Evolutionary conservation across 371 early-diverging fungal genomes (phyloP).

Genomic region (Mortierella sp.): DNA sequence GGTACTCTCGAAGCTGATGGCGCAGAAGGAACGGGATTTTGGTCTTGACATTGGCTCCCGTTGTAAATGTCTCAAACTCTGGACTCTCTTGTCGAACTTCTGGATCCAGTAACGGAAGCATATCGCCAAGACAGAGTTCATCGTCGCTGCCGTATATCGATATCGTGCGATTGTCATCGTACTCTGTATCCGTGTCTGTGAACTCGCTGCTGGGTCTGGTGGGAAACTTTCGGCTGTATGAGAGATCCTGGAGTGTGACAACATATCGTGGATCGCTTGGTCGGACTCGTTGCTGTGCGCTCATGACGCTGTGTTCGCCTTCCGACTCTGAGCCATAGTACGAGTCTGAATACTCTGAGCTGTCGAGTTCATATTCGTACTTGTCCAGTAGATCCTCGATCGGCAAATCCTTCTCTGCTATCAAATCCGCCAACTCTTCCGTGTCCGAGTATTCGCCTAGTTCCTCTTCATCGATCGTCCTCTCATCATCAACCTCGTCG

Average conservation of each 20-base stretch:
- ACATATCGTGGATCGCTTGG: constrained; percentile 44
- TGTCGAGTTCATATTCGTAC: constrained; percentile 46
- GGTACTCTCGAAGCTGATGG: constrained; percentile 79
- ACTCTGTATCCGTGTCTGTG: constrained; percentile 51
- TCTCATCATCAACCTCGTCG: constrained; percentile 58
- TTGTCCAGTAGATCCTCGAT: constrained; percentile 56
- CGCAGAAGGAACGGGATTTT: constrained; percentile 70
- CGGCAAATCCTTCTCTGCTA: constrained; percentile 55
- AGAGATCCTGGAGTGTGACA: constrained; percentile 47
- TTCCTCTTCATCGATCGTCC: constrained; percentile 59
- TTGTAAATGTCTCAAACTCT: constrained; percentile 25
- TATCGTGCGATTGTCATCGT: constrained; percentile 49
- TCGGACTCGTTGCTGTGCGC: constrained; percentile 24
- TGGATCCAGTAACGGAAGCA: constrained; percentile 43
- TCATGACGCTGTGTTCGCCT: constrained; percentile 35
- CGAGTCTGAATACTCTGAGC: constrained; percentile 52
- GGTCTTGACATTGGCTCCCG: constrained; percentile 61
- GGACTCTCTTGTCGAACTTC: constrained; percentile 22
- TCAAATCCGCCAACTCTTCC: constrained; percentile 38
- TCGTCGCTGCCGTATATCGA: constrained; percentile 51
- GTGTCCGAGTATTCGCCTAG: constrained; percentile 51
- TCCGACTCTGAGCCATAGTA: constrained; percentile 49
- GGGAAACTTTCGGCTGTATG: constrained; percentile 40
- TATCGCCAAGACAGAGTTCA: constrained; percentile 46
- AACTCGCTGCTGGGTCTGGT: constrained; percentile 51